phyloP scores from a whole-genome alignment of 2,329 filamentous ascomycete genomes.

The Trichoderma atrobrunneum region DNA sequence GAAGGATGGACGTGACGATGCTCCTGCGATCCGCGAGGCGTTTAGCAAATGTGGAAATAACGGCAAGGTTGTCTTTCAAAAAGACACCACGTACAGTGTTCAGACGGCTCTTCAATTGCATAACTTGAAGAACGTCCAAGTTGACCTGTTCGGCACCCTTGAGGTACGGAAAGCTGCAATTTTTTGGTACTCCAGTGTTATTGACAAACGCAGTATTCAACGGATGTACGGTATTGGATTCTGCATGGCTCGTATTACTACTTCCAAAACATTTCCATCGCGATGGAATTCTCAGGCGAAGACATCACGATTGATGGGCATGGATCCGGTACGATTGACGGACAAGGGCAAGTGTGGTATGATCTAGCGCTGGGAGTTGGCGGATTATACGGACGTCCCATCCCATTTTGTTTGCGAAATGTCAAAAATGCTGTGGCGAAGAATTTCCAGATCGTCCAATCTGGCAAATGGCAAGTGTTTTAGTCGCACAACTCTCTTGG shows the following conservation, averaged over 20 bases:
- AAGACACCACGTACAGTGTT: conserved; percentile 1
- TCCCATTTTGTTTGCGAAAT: conserved; percentile 2
- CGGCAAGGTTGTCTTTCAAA: background rate
- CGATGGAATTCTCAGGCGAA: background rate
- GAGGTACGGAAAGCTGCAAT: background rate
- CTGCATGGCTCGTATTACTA: background rate
- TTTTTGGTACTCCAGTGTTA: too few species aligned
- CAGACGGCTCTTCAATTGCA: background rate
- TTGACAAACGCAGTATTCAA: background rate
- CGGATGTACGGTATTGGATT: conserved; percentile 10
- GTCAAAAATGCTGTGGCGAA: background rate
- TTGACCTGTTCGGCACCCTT: background rate
- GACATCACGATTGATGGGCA: background rate
- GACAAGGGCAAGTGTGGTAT: conserved; percentile 8
- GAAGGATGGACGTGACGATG: background rate
- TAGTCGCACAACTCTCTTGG: accelerated
- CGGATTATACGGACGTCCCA: conserved; percentile 1
- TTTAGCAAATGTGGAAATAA: conserved; percentile 1
- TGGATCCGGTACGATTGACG: conserved; percentile 4
- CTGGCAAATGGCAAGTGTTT: background rate
- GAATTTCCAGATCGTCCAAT: conserved; percentile 2
- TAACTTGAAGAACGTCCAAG: background rate
- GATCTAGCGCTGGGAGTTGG: background rate
- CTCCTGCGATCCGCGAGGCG: conserved; percentile 2
- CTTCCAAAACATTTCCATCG: conserved; percentile 8